These are phyloP conservation scores for Periconia sp. DNA, from an alignment of 2,329 filamentous ascomycete species.

Conservation along the genomic window DNA sequence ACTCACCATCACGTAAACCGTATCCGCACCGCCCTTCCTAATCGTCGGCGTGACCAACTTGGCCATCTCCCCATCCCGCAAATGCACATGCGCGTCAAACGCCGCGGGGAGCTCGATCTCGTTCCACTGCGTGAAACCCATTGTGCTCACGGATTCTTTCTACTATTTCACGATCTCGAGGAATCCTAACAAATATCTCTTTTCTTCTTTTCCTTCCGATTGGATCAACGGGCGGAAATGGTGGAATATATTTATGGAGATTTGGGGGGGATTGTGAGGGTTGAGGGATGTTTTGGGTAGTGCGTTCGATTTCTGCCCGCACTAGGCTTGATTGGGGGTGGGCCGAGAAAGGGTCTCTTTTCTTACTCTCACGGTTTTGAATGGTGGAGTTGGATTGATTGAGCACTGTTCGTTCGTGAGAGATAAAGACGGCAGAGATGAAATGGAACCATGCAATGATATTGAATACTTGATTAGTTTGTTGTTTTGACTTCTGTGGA, in stretches of 20 bases:
- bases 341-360: background rate
- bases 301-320: background rate
- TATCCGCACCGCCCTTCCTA: constrained; percentile 54
- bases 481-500: too few relatives aligned
- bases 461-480: too few relatives aligned
- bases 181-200: too few relatives aligned
- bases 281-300: background rate
- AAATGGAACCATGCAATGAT: too few relatives aligned
- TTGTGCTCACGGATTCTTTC: background rate
- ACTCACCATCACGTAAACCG: constrained; percentile 57
- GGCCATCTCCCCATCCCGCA: constrained; percentile 56
- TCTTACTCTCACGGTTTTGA: too few relatives aligned
- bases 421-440: too few relatives aligned
- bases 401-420: too few relatives aligned
- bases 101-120: constrained; percentile 52
- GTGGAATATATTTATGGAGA: too few relatives aligned
- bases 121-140: constrained; percentile 12
- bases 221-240: too few relatives aligned
- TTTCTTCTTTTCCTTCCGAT: too few relatives aligned
- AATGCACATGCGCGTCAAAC: constrained; percentile 55
- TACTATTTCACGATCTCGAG: too few relatives aligned
- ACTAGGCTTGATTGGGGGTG: background rate
- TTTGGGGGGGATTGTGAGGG: background rate
- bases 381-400: too few relatives aligned
- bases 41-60: constrained; percentile 55